phyloP scores from a whole-genome alignment of 1,139 yeast genomes.

The Zygoascus sp. region DNA sequence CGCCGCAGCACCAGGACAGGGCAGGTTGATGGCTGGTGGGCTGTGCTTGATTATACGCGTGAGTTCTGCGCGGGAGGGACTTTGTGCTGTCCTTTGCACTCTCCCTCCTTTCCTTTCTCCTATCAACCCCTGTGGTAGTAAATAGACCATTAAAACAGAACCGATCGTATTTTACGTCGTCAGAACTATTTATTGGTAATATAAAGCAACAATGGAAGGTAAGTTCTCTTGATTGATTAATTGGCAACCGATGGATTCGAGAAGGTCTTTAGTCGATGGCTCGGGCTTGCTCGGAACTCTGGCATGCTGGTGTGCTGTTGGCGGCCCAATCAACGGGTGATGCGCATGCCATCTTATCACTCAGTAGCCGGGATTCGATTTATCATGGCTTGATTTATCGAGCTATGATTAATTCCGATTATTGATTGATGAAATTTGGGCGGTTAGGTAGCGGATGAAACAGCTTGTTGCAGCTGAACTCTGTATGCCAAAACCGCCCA shows the following conservation, averaged over 20 bases:
- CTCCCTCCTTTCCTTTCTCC: conserved; percentile 17
- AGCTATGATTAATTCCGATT: no score
- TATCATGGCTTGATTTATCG: no score
- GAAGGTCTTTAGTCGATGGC: not conserved
- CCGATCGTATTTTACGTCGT: conserved; percentile 9
- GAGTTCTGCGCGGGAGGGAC: conserved; percentile 6
- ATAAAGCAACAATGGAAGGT: conserved; percentile 25
- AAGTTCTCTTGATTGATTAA: conserved; percentile 12
- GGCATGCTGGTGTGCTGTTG: no score
- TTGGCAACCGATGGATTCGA: conserved; percentile 9
- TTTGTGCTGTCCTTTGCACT: conserved; percentile 18
- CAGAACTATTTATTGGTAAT: conserved; percentile 14
- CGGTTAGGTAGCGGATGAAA: no score
- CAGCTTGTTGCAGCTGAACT: no score
- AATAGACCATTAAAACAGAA: conserved; percentile 5
- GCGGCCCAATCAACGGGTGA: no score
- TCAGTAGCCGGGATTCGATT: no score
- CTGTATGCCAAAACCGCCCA: not conserved
- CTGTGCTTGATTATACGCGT: conserved; percentile 10
- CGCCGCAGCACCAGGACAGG: no score
- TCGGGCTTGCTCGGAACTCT: not conserved
- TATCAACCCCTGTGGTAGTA: conserved; percentile 15
- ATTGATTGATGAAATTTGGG: no score
- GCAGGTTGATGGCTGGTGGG: conserved; percentile 8
- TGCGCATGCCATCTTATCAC: no score